A percentile compares a stretch with the other conserved stretches of the same genome.
Evolutionary conservation across 1,284 basidiomycete species (phyloP).

Genomic region (Melampsora larici-populina): DNA sequence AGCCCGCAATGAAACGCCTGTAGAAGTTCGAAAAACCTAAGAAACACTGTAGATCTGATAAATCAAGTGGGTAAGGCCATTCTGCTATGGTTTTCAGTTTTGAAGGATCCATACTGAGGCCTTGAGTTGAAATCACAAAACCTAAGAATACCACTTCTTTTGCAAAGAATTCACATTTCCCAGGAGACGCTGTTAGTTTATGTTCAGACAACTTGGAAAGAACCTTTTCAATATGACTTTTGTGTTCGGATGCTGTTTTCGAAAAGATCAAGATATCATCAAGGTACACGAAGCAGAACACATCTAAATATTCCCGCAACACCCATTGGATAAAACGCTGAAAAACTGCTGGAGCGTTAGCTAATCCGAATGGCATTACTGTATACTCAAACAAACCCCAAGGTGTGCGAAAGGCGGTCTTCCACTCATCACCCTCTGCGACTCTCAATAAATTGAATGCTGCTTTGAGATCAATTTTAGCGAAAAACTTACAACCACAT

Average conservation of each 20-base stretch:
- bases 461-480: conserved; percentile 55
- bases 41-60: too few relatives aligned
- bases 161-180: too few relatives aligned
- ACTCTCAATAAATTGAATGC: conserved; percentile 36
- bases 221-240: too few relatives aligned
- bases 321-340: too few relatives aligned
- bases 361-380: conserved; percentile 56
- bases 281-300: conserved; percentile 27
- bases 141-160: too few relatives aligned
- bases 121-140: not conserved
- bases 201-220: too few relatives aligned
- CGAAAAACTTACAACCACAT: conserved; percentile 11
- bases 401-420: not conserved
- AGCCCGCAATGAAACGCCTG: conserved; percentile 6
- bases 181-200: too few relatives aligned
- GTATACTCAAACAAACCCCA: not conserved
- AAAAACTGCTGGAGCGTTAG: too few relatives aligned
- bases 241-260: not conserved
- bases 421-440: not conserved
- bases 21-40: too few relatives aligned
- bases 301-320: not conserved
- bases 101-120: not conserved
- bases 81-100: not conserved
- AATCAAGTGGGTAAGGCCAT: not conserved
- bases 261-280: conserved; percentile 35